phyloP scores from a whole-genome alignment of 2,329 filamentous ascomycete species.

The Cladosporium sp. region DNA sequence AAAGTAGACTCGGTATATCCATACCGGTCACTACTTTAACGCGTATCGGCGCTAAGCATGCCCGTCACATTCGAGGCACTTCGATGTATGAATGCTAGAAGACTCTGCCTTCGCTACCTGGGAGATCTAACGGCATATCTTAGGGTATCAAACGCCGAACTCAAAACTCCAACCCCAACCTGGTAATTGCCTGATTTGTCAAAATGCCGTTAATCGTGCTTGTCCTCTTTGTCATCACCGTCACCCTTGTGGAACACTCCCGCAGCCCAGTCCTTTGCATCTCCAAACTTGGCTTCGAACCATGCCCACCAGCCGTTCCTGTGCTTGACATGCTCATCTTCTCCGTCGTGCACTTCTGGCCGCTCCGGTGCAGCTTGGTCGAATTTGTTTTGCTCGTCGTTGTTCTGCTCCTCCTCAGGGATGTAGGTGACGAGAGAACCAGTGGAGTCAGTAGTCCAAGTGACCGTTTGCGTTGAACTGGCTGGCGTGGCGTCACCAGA shows the following conservation, averaged over 20 bases:
- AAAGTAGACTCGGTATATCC: not conserved
- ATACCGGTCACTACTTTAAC: not conserved
- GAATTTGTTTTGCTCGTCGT: not conserved
- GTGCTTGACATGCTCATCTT: conserved; percentile 26
- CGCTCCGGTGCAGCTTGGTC: conserved; percentile 12
- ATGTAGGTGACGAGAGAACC: conserved; percentile 13
- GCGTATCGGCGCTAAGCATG: not conserved
- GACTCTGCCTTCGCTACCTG: not conserved
- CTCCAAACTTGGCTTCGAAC: conserved; percentile 36
- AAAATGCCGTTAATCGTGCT: not conserved
- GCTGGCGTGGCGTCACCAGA: conserved; percentile 17
- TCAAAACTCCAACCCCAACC: not conserved
- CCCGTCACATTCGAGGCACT: not conserved
- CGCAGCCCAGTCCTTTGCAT: conserved; percentile 37
- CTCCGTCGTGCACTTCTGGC: conserved; percentile 25
- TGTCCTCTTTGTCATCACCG: conserved; percentile 5
- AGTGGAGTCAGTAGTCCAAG: conserved; percentile 6
- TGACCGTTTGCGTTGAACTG: conserved; percentile 17
- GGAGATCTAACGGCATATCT: not conserved
- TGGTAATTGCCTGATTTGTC: not conserved
- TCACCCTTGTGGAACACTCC: conserved; percentile 27
- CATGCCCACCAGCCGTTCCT: conserved; percentile 35
- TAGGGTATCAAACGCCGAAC: conserved; percentile 7
- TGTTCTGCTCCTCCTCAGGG: conserved; percentile 12
- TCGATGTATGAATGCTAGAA: not conserved